These are phyloP conservation scores for Pichia kluyveri DNA, from an alignment of 805 yeast genomes.

Conservation along the genomic window DNA sequence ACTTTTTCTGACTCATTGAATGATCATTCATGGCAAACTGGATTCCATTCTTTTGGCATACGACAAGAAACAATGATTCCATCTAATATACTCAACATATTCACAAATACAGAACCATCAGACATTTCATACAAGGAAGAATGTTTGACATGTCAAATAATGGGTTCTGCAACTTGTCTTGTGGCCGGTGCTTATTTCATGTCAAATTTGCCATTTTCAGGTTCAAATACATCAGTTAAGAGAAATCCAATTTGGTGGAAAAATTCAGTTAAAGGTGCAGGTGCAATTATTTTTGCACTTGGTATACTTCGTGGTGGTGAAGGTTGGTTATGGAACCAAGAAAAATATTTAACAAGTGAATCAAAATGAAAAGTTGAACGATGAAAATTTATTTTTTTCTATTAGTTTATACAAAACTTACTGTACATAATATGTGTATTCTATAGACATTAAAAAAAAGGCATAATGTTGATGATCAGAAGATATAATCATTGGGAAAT, in stretches of 20 bases:
- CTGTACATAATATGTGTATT: no score
- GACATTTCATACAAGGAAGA: conserved; percentile 36
- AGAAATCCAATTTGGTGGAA: conserved; percentile 60
- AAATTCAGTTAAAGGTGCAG: conserved; percentile 40
- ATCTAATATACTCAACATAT: conserved; percentile 45
- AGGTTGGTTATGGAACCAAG: conserved; percentile 44
- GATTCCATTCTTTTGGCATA: no score
- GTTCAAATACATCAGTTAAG: conserved; percentile 20
- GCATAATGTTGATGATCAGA: no score
- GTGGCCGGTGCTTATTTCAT: conserved; percentile 57
- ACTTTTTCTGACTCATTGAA: no score
- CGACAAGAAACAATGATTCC: conserved; percentile 9
- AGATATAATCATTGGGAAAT: no score
- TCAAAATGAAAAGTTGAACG: no score
- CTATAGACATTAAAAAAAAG: no score
- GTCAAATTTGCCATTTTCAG: conserved; percentile 45
- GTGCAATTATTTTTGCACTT: conserved; percentile 43
- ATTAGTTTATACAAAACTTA: no score
- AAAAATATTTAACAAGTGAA: neutral
- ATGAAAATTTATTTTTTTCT: no score
- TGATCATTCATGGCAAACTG: no score
- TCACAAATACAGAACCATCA: conserved; percentile 39
- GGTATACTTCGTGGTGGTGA: conserved; percentile 61
- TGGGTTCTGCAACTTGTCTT: conserved; percentile 50
- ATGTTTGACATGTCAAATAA: conserved; percentile 62